Conservation (phyloP, 441 rosid genomes). For the Gossypium schwendimanii region DNA sequence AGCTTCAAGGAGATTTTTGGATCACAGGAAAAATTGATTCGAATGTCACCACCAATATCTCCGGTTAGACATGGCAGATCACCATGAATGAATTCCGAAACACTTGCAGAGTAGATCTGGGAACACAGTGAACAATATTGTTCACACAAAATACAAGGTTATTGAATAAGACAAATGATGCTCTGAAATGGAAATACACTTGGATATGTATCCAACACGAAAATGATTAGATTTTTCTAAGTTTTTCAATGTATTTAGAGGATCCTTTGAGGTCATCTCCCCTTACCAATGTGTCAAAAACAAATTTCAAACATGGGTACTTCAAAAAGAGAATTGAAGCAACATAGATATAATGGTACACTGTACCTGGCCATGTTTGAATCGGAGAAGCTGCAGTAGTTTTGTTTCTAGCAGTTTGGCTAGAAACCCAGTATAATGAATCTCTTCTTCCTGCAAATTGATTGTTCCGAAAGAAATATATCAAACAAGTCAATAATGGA, state of each 20-base stretch:
- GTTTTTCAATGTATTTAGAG: background rate
- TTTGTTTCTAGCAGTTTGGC: constrained; percentile 86
- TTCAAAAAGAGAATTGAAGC: background rate
- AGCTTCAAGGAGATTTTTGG: constrained; percentile 77
- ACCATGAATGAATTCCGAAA: constrained; percentile 78
- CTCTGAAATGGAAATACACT: background rate
- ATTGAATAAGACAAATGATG: constrained; percentile 6
- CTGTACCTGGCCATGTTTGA: constrained; percentile 84
- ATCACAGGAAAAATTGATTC: constrained; percentile 80
- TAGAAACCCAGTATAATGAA: constrained; percentile 59
- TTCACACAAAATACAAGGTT: constrained; percentile 12
- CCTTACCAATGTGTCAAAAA: background rate
- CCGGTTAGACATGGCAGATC: constrained; percentile 80
- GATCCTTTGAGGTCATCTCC: background rate
- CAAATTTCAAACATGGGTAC: background rate
- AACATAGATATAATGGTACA: background rate
- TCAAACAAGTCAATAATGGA: background rate
- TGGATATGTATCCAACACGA: background rate
- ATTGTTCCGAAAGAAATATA: constrained; percentile 15
- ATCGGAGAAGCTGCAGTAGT: constrained; percentile 80
- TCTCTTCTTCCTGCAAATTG: constrained; percentile 68
- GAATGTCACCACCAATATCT: constrained; percentile 75
- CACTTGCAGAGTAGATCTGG: constrained; percentile 84
- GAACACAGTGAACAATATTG: constrained; percentile 13
- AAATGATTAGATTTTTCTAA: background rate